Evolutionary conservation across 139 green algal genomes (phyloP).

Genomic region (Penium margaritaceum): DNA sequence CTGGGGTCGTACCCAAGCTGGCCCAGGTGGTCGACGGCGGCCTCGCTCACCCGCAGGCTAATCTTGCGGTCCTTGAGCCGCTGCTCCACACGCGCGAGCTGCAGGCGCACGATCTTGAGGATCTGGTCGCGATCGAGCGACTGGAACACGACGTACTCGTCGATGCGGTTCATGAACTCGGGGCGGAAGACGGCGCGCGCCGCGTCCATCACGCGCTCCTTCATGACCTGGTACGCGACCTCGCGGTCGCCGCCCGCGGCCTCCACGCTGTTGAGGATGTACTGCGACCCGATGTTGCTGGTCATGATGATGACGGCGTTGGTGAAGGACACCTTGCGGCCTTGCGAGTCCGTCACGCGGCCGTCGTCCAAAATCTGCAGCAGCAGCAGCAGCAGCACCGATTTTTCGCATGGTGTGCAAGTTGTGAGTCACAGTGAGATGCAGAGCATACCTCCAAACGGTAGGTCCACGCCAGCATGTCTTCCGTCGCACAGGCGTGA

Average conservation of each 20-base stretch:
- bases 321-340: conserved; percentile 86
- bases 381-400: no score
- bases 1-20: conserved; percentile 78
- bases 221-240: conserved; percentile 27
- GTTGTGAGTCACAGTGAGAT: no score
- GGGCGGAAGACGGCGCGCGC: conserved; percentile 84
- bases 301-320: conserved; percentile 93
- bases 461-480: no score
- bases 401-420: no score
- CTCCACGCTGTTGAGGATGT: conserved; percentile 62
- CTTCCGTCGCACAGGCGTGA: no score
- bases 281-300: conserved; percentile 79
- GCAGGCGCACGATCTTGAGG: conserved; percentile 66
- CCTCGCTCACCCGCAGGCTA: conserved; percentile 55
- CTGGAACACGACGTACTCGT: conserved; percentile 95
- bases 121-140: conserved; percentile 72
- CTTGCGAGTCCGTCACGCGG: conserved; percentile 75
- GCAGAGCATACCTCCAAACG: no score
- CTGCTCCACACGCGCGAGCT: conserved; percentile 56
- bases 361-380: conserved; percentile 67
- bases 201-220: conserved; percentile 48
- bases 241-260: conserved; percentile 6
- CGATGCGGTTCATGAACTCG: conserved; percentile 94
- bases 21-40: conserved; percentile 71
- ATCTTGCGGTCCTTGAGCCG: conserved; percentile 84